Conservation (phyloP, 164 flowering plant species). For the Chimonanthus salicifolius region DNA sequence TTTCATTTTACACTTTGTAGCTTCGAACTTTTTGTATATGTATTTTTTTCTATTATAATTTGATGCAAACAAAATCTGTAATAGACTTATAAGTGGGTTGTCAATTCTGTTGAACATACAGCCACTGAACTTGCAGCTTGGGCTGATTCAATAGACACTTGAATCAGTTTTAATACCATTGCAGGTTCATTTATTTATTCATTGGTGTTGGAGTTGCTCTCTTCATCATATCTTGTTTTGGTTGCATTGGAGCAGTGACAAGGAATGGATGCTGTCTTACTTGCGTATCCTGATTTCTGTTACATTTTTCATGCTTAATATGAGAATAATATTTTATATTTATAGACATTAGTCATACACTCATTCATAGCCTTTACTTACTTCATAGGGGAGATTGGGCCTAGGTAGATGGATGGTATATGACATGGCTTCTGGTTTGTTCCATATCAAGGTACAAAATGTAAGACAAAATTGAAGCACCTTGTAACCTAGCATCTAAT, state of each 20-base stretch:
- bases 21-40: too few relatives aligned
- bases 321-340: background rate
- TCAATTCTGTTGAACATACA: background rate
- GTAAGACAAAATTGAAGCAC: too few relatives aligned
- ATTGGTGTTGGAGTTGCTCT: constrained; percentile 71
- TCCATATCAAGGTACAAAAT: too few relatives aligned
- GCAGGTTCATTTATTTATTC: constrained; percentile 92
- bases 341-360: background rate
- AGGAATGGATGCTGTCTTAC: constrained; percentile 82
- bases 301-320: background rate
- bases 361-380: background rate
- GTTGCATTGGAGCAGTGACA: constrained; percentile 72
- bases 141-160: background rate
- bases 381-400: background rate
- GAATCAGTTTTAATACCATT: background rate
- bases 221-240: constrained; percentile 78
- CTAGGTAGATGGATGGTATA: too few relatives aligned
- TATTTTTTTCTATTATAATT: too few relatives aligned
- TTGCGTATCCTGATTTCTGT: constrained; percentile 68
- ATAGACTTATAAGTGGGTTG: too few relatives aligned
- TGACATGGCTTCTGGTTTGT: too few relatives aligned
- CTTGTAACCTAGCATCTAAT: too few relatives aligned
- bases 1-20: too few relatives aligned
- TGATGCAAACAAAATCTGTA: too few relatives aligned
- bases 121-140: background rate